These are phyloP conservation scores for Tylopilus rubrobrunneus DNA, from an alignment of 768 basidiomycete genomes.

Conservation along the genomic window DNA sequence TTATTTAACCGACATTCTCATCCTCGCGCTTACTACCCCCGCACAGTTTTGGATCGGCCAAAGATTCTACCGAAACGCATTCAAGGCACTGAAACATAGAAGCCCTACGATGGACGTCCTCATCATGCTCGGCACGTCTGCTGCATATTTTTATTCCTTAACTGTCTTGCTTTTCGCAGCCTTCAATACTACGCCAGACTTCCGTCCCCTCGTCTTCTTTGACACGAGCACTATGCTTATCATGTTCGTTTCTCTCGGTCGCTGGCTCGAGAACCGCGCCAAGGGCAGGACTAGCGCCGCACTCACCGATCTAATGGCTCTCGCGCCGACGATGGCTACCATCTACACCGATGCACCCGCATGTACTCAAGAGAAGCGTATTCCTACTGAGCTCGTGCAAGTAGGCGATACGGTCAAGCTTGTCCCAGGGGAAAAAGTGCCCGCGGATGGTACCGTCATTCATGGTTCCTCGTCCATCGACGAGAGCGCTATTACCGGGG, in stretches of 20 bases:
- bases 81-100: slow-evolving; percentile 84
- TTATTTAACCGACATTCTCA: slow-evolving; percentile 77
- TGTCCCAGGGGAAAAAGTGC: slow-evolving; percentile 94
- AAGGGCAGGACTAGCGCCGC: slow-evolving; percentile 98
- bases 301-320: slow-evolving; percentile 92
- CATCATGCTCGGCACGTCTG: slow-evolving; percentile 90
- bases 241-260: slow-evolving; percentile 93
- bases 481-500: slow-evolving; percentile 96
- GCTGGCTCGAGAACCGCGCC: slow-evolving; percentile 93
- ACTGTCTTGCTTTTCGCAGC: slow-evolving; percentile 61
- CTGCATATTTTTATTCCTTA: slow-evolving; percentile 90
- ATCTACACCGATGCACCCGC: slow-evolving; percentile 86
- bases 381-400: slow-evolving; percentile 92
- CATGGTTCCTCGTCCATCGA: slow-evolving; percentile 86
- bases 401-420: slow-evolving; percentile 91
- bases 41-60: slow-evolving; percentile 90
- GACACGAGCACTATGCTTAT: slow-evolving; percentile 99
- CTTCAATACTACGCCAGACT: slow-evolving; percentile 60
- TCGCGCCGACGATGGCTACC: slow-evolving; percentile 91
- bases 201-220: slow-evolving; percentile 88
- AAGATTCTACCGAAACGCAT: slow-evolving; percentile 87
- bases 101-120: slow-evolving; percentile 98
- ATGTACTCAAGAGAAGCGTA: slow-evolving; percentile 82
- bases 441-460: slow-evolving; percentile 90
- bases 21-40: slow-evolving; percentile 77